A percentile compares a stretch with the other conserved stretches of the same genome.
Evolutionary conservation across 345 rosid species (phyloP).

Genomic region (Bruguiera parviflora): DNA sequence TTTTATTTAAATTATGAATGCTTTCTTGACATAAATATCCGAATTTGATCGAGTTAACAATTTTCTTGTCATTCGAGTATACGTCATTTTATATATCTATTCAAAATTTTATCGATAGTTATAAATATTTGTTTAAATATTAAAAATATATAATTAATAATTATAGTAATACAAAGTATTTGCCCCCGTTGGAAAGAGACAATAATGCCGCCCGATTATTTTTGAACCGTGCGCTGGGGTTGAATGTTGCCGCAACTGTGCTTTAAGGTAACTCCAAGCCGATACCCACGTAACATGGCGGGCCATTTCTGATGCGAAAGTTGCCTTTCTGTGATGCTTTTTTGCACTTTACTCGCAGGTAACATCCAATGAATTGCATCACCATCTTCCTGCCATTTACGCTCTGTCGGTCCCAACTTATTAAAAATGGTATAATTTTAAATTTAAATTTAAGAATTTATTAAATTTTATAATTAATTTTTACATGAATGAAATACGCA

Average conservation of each 20-base stretch:
- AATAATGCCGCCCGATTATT: background rate
- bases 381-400: too few species aligned
- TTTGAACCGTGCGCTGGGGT: background rate
- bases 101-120: conserved; percentile 5
- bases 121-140: too few species aligned
- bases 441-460: too few species aligned
- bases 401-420: too few species aligned
- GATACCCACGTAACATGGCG: background rate
- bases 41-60: conserved; percentile 37
- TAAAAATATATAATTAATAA: too few species aligned
- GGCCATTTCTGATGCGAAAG: background rate
- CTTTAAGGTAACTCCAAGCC: conserved; percentile 1
- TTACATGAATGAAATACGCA: too few species aligned
- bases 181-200: background rate
- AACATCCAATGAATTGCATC: background rate
- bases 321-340: background rate
- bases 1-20: too few species aligned
- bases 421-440: too few species aligned
- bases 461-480: too few species aligned
- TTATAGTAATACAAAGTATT: conserved; percentile 7
- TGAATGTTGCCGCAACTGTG: background rate
- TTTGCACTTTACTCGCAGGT: background rate
- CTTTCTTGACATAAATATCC: conserved; percentile 10
- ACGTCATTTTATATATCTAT: conserved; percentile 12
- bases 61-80: conserved; percentile 38